phyloP scores from a whole-genome alignment of 805 yeast species.

The Kodamaea nitidulidarum region DNA sequence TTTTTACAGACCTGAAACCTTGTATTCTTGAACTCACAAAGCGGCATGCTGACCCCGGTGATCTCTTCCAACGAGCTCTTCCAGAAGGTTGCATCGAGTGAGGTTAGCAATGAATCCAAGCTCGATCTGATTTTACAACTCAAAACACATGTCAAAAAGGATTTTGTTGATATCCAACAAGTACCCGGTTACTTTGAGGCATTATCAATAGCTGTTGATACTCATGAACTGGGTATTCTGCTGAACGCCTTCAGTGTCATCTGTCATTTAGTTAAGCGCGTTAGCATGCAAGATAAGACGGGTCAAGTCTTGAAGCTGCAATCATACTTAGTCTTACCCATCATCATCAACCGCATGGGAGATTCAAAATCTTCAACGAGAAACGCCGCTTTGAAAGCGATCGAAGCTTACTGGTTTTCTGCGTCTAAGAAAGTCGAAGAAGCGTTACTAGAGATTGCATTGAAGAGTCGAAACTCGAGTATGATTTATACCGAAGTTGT shows the following conservation, averaged over 20 bases:
- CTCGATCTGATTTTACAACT: constrained; percentile 27
- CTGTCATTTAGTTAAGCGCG: constrained; percentile 54
- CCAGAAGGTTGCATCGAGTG: constrained; percentile 16
- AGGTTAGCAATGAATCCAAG: constrained; percentile 13
- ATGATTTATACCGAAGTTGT: constrained; percentile 41
- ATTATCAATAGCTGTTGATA: constrained; percentile 42
- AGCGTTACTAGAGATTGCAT: constrained; percentile 41
- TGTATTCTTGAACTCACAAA: not conserved
- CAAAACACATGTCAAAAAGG: constrained; percentile 54
- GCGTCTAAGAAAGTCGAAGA: constrained; percentile 46
- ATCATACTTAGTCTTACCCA: constrained; percentile 46
- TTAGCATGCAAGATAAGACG: constrained; percentile 51
- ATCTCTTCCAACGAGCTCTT: constrained; percentile 18
- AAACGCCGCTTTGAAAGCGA: constrained; percentile 46
- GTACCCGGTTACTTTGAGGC: constrained; percentile 51
- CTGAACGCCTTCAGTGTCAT: constrained; percentile 45
- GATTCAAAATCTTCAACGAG: constrained; percentile 36
- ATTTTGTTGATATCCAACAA: constrained; percentile 46
- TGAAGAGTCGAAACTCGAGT: constrained; percentile 33
- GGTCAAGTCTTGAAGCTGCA: constrained; percentile 37
- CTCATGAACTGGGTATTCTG: constrained; percentile 35
- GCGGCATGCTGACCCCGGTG: constrained; percentile 6
- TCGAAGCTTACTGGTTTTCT: constrained; percentile 54
- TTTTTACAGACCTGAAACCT: not conserved
- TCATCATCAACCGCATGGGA: constrained; percentile 44